Conservation (phyloP, 2,329 filamentous ascomycete species). For the Ploettnerulaceae sp. region DNA sequence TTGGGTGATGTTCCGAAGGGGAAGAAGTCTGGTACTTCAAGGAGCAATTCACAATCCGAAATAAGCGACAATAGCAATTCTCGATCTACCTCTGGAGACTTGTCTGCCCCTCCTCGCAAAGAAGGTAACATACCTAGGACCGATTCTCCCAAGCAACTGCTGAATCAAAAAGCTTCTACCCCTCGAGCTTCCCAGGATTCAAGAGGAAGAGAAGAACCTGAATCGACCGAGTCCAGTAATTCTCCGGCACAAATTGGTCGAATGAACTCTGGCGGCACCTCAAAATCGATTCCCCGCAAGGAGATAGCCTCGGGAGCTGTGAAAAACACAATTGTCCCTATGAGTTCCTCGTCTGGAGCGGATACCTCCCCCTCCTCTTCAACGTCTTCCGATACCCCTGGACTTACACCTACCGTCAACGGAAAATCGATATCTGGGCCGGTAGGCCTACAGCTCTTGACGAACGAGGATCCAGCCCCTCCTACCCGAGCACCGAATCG, state of each 20-base stretch:
- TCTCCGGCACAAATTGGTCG: constrained; percentile 43
- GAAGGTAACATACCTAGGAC: constrained; percentile 20
- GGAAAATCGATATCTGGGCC: constrained; percentile 33
- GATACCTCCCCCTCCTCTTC: constrained; percentile 32
- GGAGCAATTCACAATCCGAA: constrained; percentile 37
- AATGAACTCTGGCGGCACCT: constrained; percentile 51
- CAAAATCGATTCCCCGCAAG: constrained; percentile 53
- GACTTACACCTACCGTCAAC: constrained; percentile 30
- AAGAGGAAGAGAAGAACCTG: constrained; percentile 49
- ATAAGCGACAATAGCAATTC: constrained; percentile 32
- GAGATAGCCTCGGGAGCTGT: constrained; percentile 42
- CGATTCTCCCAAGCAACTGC: constrained; percentile 26
- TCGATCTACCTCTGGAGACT: constrained; percentile 35
- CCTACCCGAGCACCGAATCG: constrained; percentile 31
- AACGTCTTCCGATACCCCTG: constrained; percentile 32
- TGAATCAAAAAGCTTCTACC: constrained; percentile 36
- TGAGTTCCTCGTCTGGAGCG: constrained; percentile 29
- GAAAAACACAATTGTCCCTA: constrained; percentile 25
- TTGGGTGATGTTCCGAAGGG: constrained; percentile 75
- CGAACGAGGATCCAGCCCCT: constrained; percentile 26
- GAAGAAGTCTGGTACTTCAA: constrained; percentile 43
- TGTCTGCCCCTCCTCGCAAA: constrained; percentile 25
- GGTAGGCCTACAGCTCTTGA: constrained; percentile 23
- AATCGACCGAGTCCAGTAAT: constrained; percentile 35
- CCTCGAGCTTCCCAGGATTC: constrained; percentile 57